A percentile compares a stretch with the other conserved stretches of the same genome.
These are phyloP conservation scores for Mycosarcoma maydis DNA, from an alignment of 1,284 basidiomycete species.

Conservation along the genomic window DNA sequence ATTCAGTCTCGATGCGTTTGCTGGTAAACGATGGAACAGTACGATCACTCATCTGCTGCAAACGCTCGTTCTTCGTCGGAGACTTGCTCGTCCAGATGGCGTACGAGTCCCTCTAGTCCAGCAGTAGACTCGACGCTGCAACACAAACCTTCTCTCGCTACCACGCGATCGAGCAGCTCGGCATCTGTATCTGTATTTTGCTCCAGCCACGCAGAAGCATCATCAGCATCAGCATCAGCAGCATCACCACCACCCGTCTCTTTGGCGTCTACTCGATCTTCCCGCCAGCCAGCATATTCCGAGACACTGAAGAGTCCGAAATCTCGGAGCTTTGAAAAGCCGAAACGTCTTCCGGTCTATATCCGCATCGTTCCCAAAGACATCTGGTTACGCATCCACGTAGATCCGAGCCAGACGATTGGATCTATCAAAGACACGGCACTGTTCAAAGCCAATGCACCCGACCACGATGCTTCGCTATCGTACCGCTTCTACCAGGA, in stretches of 20 bases:
- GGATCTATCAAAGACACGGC: slow-evolving; percentile 49
- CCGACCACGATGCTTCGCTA: slow-evolving; percentile 41
- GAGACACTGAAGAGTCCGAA: background rate
- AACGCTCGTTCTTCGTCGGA: background rate
- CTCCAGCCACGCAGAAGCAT: slow-evolving; percentile 14
- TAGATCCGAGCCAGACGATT: slow-evolving; percentile 42
- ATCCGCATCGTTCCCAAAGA: slow-evolving; percentile 58
- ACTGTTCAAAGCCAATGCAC: slow-evolving; percentile 27
- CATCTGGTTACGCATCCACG: slow-evolving; percentile 51
- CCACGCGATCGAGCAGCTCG: slow-evolving; percentile 20
- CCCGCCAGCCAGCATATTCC: background rate
- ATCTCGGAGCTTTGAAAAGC: background rate
- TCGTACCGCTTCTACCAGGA: slow-evolving; percentile 44
- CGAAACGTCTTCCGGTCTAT: slow-evolving; percentile 40
- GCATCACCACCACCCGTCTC: background rate
- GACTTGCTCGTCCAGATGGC: background rate
- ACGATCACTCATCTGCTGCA: too few species aligned
- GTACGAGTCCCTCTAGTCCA: background rate
- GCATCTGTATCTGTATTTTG: slow-evolving; percentile 17
- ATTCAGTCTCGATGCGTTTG: too few species aligned
- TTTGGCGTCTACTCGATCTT: background rate
- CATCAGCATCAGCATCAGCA: slow-evolving; percentile 1
- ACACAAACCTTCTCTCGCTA: slow-evolving; percentile 22
- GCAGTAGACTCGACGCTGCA: slow-evolving; percentile 8
- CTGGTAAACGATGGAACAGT: too few species aligned